Evolutionary conservation across 2,329 filamentous ascomycete genomes (phyloP), one percentile per base, ranked within the genome.

Genomic region (Metarhizium humberi): DNA sequence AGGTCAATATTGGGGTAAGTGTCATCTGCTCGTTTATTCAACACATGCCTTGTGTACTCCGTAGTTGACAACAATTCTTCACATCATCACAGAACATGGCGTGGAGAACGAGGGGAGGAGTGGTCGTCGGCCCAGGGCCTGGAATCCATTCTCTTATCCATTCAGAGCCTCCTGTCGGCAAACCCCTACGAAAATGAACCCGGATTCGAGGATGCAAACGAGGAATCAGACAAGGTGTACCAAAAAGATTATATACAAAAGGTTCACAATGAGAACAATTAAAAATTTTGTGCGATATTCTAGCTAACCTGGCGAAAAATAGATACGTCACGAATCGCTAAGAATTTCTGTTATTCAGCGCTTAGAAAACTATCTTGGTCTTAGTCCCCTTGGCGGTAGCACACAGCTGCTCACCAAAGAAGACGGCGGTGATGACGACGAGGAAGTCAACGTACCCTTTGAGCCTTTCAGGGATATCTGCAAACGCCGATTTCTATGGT

Each of bases 121-220:
- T 99, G 94, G 94, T 96, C 92, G 16, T 91, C 92, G 16, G 94
- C 92, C 1, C 94, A 97, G 69, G 92, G 94, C 6, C 77, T 99
- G 1, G 94, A 97, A 69, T 97, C 92, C 1, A 90, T 97, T 51
- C 72, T 99, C 50, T 82, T 97, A 53, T 97, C 92, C 5, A 96
- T 99, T 56, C 94, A 99, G 71, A 96, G 92, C 69, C 77, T 99
- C 48, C 92, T 99, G 87, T 96, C 91, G 1, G 74, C 83, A 32
- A 96, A 96, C 63, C 94, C 92, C 0, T 97, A 96, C 71, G 90
- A 94, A 67, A 96, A 97, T 64, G 94, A 99, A 68, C 94, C 94
- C 1, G 94, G 94, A 6, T 96, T 90, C 63, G 92, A 97, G 68
- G 80, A 87, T 57, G 81, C 85, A 13, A 86, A 86, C 49, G 78